These are phyloP conservation scores for Lagenidium giganteum DNA, from an alignment of 352 stramenopile species.

Conservation along the genomic window DNA sequence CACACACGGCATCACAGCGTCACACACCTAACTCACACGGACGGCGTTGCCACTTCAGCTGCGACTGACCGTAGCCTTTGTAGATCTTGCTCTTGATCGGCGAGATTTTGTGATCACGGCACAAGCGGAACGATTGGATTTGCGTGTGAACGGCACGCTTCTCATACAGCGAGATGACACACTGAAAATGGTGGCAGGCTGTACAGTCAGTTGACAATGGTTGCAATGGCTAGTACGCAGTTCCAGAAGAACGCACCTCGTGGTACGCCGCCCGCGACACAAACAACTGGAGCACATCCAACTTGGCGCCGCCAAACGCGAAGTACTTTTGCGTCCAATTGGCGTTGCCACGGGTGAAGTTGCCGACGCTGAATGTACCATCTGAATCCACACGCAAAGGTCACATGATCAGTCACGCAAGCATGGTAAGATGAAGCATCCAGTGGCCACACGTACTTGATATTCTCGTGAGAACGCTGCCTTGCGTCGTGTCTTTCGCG, in stretches of 20 bases:
- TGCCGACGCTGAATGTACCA: slow-evolving; percentile 79
- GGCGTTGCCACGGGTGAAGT: slow-evolving; percentile 71
- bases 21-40: background rate
- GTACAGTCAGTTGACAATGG: no score
- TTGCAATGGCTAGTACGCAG: no score
- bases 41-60: no score
- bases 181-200: no score
- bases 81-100: slow-evolving; percentile 87
- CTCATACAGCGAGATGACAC: slow-evolving; percentile 81
- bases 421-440: no score
- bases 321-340: slow-evolving; percentile 79
- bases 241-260: slow-evolving; percentile 36
- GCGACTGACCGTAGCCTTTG: slow-evolving; percentile 80
- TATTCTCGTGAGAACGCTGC: slow-evolving; percentile 68
- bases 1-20: background rate
- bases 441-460: slow-evolving; percentile 76
- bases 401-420: slow-evolving; percentile 9
- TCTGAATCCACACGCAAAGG: slow-evolving; percentile 30
- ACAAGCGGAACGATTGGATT: slow-evolving; percentile 82
- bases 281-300: slow-evolving; percentile 82
- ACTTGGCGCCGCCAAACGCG: slow-evolving; percentile 72
- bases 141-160: slow-evolving; percentile 76
- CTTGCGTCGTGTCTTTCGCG: slow-evolving; percentile 69
- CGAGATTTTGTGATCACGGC: slow-evolving; percentile 80
- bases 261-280: slow-evolving; percentile 79